phyloP scores from a whole-genome alignment of 306 rosid species.

The Castanopsis chinensis region DNA sequence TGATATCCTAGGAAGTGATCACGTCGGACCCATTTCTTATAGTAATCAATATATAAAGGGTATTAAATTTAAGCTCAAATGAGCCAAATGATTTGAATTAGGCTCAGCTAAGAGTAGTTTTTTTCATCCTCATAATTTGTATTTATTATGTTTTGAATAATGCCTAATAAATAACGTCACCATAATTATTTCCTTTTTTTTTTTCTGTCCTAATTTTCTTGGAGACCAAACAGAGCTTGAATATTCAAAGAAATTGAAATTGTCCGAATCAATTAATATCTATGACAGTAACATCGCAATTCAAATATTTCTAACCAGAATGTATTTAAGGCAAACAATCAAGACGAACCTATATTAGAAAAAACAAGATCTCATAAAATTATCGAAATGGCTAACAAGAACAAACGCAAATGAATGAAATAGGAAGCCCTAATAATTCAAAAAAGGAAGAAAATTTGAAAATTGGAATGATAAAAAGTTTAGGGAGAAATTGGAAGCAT shows the following conservation, averaged over 20 bases:
- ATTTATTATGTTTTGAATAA: neutral
- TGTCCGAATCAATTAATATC: neutral
- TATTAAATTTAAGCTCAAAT: too few relatives aligned
- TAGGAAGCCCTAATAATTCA: neutral
- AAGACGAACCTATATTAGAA: neutral
- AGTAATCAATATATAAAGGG: too few relatives aligned
- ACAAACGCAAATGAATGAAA: neutral
- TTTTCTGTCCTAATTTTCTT: neutral
- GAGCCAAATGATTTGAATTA: too few relatives aligned
- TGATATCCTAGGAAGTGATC: too few relatives aligned
- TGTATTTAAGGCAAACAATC: neutral
- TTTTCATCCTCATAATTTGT: neutral
- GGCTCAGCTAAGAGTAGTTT: too few relatives aligned
- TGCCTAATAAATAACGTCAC: neutral
- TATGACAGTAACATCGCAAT: neutral
- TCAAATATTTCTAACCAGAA: too few relatives aligned
- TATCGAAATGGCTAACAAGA: too few relatives aligned
- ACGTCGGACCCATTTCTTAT: too few relatives aligned
- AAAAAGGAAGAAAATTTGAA: neutral
- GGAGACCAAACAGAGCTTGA: neutral
- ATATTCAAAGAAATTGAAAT: neutral
- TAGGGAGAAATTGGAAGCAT: slow-evolving; percentile 22
- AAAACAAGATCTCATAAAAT: too few relatives aligned
- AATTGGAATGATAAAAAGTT: neutral
- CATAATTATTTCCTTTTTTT: neutral